Base-by-base conservation (phyloP, 768 basidiomycete genomes). In the Calocera viscosa region DNA sequence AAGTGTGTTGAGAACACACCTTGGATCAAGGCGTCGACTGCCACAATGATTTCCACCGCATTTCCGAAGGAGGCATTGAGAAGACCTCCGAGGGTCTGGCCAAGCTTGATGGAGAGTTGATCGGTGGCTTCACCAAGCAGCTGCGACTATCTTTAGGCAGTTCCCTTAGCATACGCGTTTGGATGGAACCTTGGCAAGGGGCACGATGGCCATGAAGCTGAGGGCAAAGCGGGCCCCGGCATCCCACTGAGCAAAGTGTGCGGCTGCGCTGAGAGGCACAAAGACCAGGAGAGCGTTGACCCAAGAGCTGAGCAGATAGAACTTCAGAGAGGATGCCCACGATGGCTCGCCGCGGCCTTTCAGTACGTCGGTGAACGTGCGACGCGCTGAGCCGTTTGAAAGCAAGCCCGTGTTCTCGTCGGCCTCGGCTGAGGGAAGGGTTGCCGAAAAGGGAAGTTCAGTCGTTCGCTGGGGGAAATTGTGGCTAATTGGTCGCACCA, bases 51-150 rank as follows among this genome's bases (percentile, higher is more conserved):
- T 75, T 94, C 91, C 49, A 68, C 68, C 34, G 69, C 68, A 67
- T 71, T 68, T 12, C 72, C 70, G 60, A 72, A 78, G 65, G 77
- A 76, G 5, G 91, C 93, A 71, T 94, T 94, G 65, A 94, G 78
- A 2, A 95, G 79, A 30, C 91, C 92, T 41, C 91, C 90, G 34
- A 94, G 78, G 0, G 91, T 94, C 72, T 92, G 85, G 2, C 92
- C 92, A 60, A 94, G 78, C 71, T 84, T 84, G 63, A 86, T 74
- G 0, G 88, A 87, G 80, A 90, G 81, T 75, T 90, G 89, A 64
- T 92, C 89, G 0, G 90, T 92, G 0, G 89, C 85, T 65, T 89
- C 86, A 14, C 90, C 90, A 5, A 92, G 82, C 64, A 91, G 79
- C 84, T 90, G 32, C n/a, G 38, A 22, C 5, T 39, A 53, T 63